phyloP scores from a whole-genome alignment of 202 grass and related monocot genomes.

The Schoenoplectus triqueter region DNA sequence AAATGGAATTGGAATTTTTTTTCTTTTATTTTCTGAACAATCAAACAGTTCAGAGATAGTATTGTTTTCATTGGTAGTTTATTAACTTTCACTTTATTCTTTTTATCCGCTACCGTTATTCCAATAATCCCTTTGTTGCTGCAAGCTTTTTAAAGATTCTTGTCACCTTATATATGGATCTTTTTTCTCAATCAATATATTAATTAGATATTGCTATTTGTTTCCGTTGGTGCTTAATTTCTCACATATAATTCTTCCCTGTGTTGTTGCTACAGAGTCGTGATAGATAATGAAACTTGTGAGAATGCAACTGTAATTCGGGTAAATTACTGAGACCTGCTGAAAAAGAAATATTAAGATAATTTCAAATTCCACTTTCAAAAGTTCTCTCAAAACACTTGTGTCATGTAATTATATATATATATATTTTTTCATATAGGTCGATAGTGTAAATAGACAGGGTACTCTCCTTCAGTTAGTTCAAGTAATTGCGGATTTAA shows the following conservation, averaged over 20 bases:
- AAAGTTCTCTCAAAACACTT: not conserved
- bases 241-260: not conserved
- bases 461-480: constrained; percentile 72
- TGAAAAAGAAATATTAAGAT: too few relatives aligned
- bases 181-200: constrained; percentile 3
- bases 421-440: constrained; percentile 29
- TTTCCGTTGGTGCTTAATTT: not conserved
- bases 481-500: constrained; percentile 80
- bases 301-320: constrained; percentile 65
- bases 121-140: too few relatives aligned
- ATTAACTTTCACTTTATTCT: not conserved
- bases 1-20: not conserved
- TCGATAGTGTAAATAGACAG: constrained; percentile 76
- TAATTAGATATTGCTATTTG: not conserved
- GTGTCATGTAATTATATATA: not conserved
- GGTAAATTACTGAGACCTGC: constrained; percentile 25
- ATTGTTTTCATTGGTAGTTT: not conserved
- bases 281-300: constrained; percentile 68
- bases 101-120: not conserved
- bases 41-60: not conserved
- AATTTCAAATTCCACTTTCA: not conserved
- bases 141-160: not conserved
- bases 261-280: constrained; percentile 52
- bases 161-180: not conserved
- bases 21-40: not conserved